Evolutionary conservation across 2,329 filamentous ascomycete species (phyloP).

Genomic region (Sarocladium strictum): DNA sequence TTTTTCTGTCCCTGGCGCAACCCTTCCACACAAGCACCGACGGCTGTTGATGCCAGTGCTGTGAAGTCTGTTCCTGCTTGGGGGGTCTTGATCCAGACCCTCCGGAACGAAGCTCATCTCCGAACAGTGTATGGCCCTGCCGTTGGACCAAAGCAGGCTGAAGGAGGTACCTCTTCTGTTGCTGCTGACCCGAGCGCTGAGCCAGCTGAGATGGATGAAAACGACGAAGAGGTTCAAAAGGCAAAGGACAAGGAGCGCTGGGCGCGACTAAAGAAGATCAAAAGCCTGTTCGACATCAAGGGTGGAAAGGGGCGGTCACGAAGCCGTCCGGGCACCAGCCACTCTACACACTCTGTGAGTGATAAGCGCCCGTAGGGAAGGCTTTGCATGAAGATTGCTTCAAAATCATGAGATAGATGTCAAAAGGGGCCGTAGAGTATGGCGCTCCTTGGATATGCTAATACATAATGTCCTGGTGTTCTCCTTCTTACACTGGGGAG

Average conservation of each 20-base stretch:
- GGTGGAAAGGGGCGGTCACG: conserved; percentile 40
- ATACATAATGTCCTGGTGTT: no score
- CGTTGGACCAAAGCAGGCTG: conserved; percentile 22
- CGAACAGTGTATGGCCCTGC: conserved; percentile 28
- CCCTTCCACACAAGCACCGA: conserved; percentile 48
- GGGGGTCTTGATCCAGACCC: conserved; percentile 46
- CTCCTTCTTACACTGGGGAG: no score
- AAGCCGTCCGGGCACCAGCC: conserved; percentile 35
- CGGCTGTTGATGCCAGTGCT: conserved; percentile 24
- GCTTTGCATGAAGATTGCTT: no score
- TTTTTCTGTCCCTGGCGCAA: conserved; percentile 82
- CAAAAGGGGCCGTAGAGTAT: no score
- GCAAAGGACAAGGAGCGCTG: conserved; percentile 67
- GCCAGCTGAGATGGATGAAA: conserved; percentile 15
- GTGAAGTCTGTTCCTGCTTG: conserved; percentile 43
- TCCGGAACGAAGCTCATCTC: conserved; percentile 54
- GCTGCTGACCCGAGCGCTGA: neutral
- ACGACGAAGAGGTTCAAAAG: conserved; percentile 40
- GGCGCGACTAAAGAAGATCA: conserved; percentile 64
- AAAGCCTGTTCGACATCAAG: conserved; percentile 65
- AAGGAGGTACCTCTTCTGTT: neutral
- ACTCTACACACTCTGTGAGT: conserved; percentile 22
- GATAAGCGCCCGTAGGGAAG: neutral
- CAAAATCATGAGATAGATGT: no score
- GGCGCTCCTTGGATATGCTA: no score